phyloP scores from a whole-genome alignment of 2,329 filamentous ascomycete species.

The Colletotrichum sp. region DNA sequence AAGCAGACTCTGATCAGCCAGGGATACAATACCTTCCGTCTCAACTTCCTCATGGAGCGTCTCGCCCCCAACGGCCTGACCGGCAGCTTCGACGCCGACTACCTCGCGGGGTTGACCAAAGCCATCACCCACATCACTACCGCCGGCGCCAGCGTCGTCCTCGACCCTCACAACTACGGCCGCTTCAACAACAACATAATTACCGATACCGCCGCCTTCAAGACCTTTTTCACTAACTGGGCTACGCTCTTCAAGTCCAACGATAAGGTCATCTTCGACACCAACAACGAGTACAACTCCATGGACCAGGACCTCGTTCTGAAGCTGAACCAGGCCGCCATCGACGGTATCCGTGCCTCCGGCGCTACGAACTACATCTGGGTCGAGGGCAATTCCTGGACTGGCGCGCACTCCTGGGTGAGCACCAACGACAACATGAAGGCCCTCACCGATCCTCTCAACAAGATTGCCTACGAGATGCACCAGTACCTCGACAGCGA shows the following conservation, averaged over 20 bases:
- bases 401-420: slow-evolving; percentile 43
- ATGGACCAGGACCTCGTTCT: slow-evolving; percentile 60
- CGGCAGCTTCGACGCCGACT: slow-evolving; percentile 39
- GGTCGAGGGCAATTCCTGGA: slow-evolving; percentile 52
- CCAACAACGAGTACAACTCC: slow-evolving; percentile 65
- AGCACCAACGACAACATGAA: slow-evolving; percentile 38
- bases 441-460: slow-evolving; percentile 44
- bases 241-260: slow-evolving; percentile 53
- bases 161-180: slow-evolving; percentile 62
- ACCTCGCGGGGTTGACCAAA: slow-evolving; percentile 39
- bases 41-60: slow-evolving; percentile 64
- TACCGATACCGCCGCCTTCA: slow-evolving; percentile 51
- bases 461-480: slow-evolving; percentile 54
- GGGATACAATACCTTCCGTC: slow-evolving; percentile 61
- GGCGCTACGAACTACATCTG: slow-evolving; percentile 56
- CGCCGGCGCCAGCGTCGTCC: slow-evolving; percentile 43
- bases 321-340: slow-evolving; percentile 62
- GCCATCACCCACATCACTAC: slow-evolving; percentile 34
- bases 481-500: slow-evolving; percentile 57
- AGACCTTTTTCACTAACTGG: slow-evolving; percentile 56
- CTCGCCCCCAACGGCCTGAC: slow-evolving; percentile 49
- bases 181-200: slow-evolving; percentile 54
- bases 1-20: slow-evolving; percentile 49
- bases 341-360: slow-evolving; percentile 58
- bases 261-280: slow-evolving; percentile 59